phyloP scores from a whole-genome alignment of 208 protist genomes.

The Vickermania ingenoplastis region DNA sequence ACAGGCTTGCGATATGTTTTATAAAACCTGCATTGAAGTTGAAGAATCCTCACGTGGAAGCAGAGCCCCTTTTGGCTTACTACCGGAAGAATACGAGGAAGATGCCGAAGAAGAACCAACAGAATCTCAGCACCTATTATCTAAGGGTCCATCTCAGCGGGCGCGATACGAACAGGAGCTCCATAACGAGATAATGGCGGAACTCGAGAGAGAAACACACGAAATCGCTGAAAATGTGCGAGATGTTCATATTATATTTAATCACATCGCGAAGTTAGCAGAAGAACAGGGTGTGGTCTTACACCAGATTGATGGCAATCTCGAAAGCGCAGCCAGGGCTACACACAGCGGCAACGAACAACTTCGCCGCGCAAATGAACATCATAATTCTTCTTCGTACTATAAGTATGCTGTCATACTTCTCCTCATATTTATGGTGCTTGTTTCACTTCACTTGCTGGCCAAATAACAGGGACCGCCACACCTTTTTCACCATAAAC shows the following conservation, averaged over 20 bases:
- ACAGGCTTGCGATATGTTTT: constrained; percentile 70
- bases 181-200: constrained; percentile 78
- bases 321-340: constrained; percentile 33
- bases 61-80: constrained; percentile 4
- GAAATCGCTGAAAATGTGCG: constrained; percentile 80
- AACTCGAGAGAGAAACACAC: constrained; percentile 59
- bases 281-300: constrained; percentile 72
- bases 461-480: too few species aligned
- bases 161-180: constrained; percentile 63
- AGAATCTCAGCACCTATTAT: constrained; percentile 10
- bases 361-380: constrained; percentile 50
- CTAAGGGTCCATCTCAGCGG: constrained; percentile 19
- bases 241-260: constrained; percentile 83
- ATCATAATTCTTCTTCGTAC: constrained; percentile 35
- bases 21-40: constrained; percentile 67
- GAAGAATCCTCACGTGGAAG: constrained; percentile 44
- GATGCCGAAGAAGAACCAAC: constrained; percentile 13
- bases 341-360: constrained; percentile 59
- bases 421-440: constrained; percentile 38
- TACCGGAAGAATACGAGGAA: constrained; percentile 27
- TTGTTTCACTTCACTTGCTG: constrained; percentile 5
- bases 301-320: constrained; percentile 57
- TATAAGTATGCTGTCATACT: constrained; percentile 57
- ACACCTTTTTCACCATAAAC: too few species aligned
- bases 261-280: constrained; percentile 78